A percentile compares a stretch with the other conserved stretches of the same genome.
Evolutionary conservation across 1,284 basidiomycete species (phyloP).

Genomic region (Puccinia coronata): DNA sequence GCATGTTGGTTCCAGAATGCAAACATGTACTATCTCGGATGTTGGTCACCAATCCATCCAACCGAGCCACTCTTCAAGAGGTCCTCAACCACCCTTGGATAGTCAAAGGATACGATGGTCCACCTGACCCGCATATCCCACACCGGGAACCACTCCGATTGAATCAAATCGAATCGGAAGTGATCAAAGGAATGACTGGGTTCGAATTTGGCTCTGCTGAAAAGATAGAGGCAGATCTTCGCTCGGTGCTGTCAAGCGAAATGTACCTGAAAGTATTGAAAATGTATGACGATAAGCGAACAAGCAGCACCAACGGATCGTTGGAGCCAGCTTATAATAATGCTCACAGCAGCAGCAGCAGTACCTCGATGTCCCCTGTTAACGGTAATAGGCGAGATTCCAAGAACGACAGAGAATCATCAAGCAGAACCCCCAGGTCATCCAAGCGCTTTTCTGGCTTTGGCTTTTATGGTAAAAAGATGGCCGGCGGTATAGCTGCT

Average conservation of each 20-base stretch:
- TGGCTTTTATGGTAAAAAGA: slow-evolving; percentile 88
- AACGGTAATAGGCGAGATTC: slow-evolving; percentile 22
- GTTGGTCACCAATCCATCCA: slow-evolving; percentile 89
- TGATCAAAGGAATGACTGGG: slow-evolving; percentile 88
- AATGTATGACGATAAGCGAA: slow-evolving; percentile 73
- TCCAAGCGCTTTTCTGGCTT: slow-evolving; percentile 78
- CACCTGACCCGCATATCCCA: slow-evolving; percentile 81
- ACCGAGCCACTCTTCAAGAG: slow-evolving; percentile 79
- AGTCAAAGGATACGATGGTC: slow-evolving; percentile 77
- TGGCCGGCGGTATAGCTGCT: slow-evolving; percentile 61
- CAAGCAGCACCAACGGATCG: slow-evolving; percentile 61
- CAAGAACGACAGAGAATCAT: slow-evolving; percentile 34
- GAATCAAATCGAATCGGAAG: slow-evolving; percentile 80
- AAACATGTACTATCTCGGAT: slow-evolving; percentile 90
- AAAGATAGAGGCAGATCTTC: slow-evolving; percentile 75
- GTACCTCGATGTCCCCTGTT: slow-evolving; percentile 50
- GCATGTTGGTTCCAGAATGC: slow-evolving; percentile 75
- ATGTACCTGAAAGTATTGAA: slow-evolving; percentile 72
- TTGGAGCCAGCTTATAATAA: slow-evolving; percentile 42
- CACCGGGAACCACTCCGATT: slow-evolving; percentile 81
- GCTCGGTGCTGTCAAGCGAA: slow-evolving; percentile 75
- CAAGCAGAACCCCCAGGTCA: slow-evolving; percentile 53
- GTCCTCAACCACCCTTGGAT: slow-evolving; percentile 95
- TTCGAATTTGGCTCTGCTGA: slow-evolving; percentile 92
- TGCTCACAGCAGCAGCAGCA: slow-evolving; percentile 47